Conservation (phyloP, 2,329 filamentous ascomycete species). For the Cryphonectria naterciae region DNA sequence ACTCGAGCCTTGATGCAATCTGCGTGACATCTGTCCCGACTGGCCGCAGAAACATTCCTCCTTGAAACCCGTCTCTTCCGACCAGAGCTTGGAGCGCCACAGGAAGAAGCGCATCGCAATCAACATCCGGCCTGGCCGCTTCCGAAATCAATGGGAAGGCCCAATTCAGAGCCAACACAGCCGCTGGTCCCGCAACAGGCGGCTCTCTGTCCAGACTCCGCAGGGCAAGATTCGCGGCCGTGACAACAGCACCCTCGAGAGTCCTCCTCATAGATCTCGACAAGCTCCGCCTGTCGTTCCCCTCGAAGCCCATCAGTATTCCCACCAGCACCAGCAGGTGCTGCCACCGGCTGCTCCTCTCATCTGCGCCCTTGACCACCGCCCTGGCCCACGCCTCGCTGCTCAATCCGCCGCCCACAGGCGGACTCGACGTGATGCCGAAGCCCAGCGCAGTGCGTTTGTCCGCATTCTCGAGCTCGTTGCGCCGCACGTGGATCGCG, state of each 20-base stretch:
- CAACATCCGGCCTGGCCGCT: conserved; percentile 58
- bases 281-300: conserved; percentile 65
- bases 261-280: conserved; percentile 65
- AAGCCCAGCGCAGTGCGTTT: conserved; percentile 13
- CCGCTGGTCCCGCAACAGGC: conserved; percentile 50
- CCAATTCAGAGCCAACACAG: conserved; percentile 76
- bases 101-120: conserved; percentile 73
- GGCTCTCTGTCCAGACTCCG: conserved; percentile 45
- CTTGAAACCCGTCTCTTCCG: conserved; percentile 73
- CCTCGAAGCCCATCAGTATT: conserved; percentile 75
- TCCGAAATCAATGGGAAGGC: conserved; percentile 74
- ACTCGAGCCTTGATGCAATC: conserved; percentile 61
- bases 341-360: conserved; percentile 72
- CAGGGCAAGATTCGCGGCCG: conserved; percentile 78
- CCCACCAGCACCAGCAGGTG: conserved; percentile 82
- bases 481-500: conserved; percentile 56
- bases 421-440: conserved; percentile 31
- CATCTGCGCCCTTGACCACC: conserved; percentile 61
- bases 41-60: conserved; percentile 73
- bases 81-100: conserved; percentile 69
- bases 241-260: conserved; percentile 74
- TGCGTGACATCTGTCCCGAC: conserved; percentile 70
- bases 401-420: conserved; percentile 47
- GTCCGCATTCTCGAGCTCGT: conserved; percentile 48
- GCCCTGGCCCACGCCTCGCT: conserved; percentile 61